A percentile compares a stretch with the other conserved stretches of the same genome.
Evolutionary conservation across 805 yeast genomes (phyloP).

Genomic region (Vanderwaltozyma tropicalis): DNA sequence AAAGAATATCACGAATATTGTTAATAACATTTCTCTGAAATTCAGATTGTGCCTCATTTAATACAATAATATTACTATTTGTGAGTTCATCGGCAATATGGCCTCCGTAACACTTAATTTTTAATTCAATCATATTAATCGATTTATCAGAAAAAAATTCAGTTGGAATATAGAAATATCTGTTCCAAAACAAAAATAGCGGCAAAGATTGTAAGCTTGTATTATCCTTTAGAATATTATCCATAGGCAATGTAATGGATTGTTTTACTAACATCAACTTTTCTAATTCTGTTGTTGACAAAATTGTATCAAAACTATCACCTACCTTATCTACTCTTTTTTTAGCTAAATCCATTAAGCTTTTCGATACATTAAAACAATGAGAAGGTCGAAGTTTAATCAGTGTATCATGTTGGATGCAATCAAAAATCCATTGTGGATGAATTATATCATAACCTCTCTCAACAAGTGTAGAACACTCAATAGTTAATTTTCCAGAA

Average conservation of each 20-base stretch:
- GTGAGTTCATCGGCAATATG: constrained; percentile 20
- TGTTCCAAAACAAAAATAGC: constrained; percentile 29
- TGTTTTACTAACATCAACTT: too few species aligned
- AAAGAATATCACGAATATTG: constrained; percentile 1
- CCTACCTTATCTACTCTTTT: constrained; percentile 48
- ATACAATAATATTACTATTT: constrained; percentile 33
- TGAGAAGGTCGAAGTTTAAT: constrained; percentile 55
- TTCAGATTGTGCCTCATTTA: constrained; percentile 14
- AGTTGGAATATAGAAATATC: constrained; percentile 28
- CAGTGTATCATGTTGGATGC: constrained; percentile 27
- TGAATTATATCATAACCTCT: constrained; percentile 49
- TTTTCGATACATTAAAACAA: constrained; percentile 34
- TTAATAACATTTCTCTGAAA: neutral
- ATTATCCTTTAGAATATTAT: too few species aligned
- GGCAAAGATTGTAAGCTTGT: constrained; percentile 12
- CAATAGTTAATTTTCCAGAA: constrained; percentile 32
- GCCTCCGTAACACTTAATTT: constrained; percentile 39
- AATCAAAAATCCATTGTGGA: constrained; percentile 67
- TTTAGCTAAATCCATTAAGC: constrained; percentile 17
- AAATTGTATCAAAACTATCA: constrained; percentile 38
- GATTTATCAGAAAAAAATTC: constrained; percentile 4
- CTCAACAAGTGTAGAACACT: constrained; percentile 31
- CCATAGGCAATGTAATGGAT: too few species aligned
- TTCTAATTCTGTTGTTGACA: neutral
- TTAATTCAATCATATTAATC: constrained; percentile 9